Conservation (phyloP, 257 asterid species). For the Salvia rosmarinus region DNA sequence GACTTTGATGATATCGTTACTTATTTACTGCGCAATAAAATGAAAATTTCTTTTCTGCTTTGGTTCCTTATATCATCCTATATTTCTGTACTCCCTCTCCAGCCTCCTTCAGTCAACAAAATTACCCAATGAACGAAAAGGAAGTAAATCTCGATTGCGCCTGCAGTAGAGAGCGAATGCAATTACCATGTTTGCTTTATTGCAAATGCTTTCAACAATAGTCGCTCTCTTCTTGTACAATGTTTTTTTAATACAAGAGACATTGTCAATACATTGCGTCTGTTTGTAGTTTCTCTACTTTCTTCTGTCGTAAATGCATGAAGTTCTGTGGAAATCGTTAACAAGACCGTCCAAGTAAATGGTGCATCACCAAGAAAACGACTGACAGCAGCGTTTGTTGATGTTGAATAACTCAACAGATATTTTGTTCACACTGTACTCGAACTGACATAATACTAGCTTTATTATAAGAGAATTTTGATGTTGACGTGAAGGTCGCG, state of each 20-base stretch:
- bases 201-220: not conserved
- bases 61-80: not conserved
- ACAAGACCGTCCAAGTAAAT: constrained; percentile 29
- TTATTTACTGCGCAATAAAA: constrained; percentile 23
- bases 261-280: not conserved
- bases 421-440: not conserved
- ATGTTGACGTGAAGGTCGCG: constrained; percentile 37
- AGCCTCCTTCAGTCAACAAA: not conserved
- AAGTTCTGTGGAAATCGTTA: constrained; percentile 17
- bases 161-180: not conserved
- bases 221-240: not conserved
- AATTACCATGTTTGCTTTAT: no score
- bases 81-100: not conserved
- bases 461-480: constrained; percentile 28
- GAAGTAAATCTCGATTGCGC: not conserved
- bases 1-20: constrained; percentile 20
- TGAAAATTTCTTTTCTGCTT: not conserved
- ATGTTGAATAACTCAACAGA: not conserved
- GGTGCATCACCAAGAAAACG: constrained; percentile 20
- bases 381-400: not conserved
- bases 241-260: no score
- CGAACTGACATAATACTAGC: no score
- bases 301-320: not conserved
- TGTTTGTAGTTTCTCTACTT: not conserved
- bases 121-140: not conserved